Evolutionary conservation across 345 rosid species (phyloP).

Genomic region (Cardamine chenopodiifolia): DNA sequence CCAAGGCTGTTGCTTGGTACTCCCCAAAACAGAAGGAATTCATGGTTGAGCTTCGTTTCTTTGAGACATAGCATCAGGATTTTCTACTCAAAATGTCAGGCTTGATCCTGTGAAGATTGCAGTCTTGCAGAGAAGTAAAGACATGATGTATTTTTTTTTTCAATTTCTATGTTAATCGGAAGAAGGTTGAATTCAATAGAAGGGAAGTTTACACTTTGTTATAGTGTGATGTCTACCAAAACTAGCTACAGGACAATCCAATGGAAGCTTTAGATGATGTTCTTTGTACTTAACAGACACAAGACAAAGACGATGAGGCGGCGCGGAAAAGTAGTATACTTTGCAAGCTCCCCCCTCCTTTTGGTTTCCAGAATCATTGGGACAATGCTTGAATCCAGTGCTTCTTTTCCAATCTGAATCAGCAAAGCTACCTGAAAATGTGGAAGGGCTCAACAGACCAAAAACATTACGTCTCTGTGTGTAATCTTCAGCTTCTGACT

Average conservation of each 20-base stretch:
- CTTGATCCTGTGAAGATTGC: constrained; percentile 23
- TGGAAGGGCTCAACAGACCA: constrained; percentile 4
- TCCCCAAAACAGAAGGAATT: constrained; percentile 78
- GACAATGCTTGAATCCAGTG: constrained; percentile 60
- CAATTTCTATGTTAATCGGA: constrained; percentile 12
- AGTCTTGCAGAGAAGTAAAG: constrained; percentile 29
- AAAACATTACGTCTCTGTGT: not conserved
- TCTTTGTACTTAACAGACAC: constrained; percentile 62
- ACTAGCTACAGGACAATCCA: constrained; percentile 60
- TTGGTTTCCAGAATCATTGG: constrained; percentile 55
- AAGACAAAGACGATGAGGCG: constrained; percentile 88
- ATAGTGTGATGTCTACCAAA: constrained; percentile 69
- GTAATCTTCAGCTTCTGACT: constrained; percentile 13
- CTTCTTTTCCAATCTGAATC: constrained; percentile 84
- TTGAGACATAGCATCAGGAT: constrained; percentile 52
- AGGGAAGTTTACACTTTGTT: constrained; percentile 76
- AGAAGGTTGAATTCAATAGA: constrained; percentile 30
- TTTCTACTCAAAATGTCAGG: constrained; percentile 13
- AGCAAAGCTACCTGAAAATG: constrained; percentile 76
- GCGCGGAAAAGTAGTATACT: constrained; percentile 57
- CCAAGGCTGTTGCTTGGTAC: constrained; percentile 93
- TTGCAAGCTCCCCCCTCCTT: constrained; percentile 80
- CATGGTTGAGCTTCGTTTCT: constrained; percentile 89
- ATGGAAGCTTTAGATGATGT: constrained; percentile 68
- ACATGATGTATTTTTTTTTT: not conserved